Evolutionary conservation across 176 grass and related monocot genomes (phyloP), one percentile per base, ranked within the genome.

Genomic region (Raddia guianensis): DNA sequence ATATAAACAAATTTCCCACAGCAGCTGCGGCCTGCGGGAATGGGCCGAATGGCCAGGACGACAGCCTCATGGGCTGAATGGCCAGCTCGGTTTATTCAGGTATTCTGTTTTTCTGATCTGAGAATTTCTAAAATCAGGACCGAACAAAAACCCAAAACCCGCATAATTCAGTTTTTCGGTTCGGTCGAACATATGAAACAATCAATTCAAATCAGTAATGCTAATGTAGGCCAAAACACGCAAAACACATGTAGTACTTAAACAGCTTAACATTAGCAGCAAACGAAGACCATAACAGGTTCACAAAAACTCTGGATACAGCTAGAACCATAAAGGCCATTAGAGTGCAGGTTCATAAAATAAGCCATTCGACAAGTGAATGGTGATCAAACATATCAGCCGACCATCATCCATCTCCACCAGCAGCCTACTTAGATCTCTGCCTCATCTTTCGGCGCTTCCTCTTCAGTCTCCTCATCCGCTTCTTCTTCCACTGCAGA

Each of bases 371-470:
- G 44, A 76, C 73, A 61, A 73, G 77, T 19, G 2, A 80, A 48
- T 19, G 5, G 8, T 10, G 66, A 65, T 1, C 15, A 80, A 15
- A 51, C 45, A 50, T 0, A 46, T 64, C 77, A 2, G 3, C n/a
- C 0, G 45, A 18, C 19, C 9, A 11, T 4, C 73, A 59, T 50
- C 77, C 42, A 60, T 45, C 72, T 73, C 34, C 34, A 68, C 48
- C 35, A 63, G 73, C 45, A 70, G 79, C 79, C 42, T 93, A 97
- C 94, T 97, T 97, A 3, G 94, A 97, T 89, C 94, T 78, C 94
- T 97, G 91, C 83, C 94, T 91, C 94, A 97, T 97, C 91, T 93
- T 97, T 91, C 94, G 81, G 84, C 94, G 94, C 94, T 97, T 97
- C 89, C 94, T 97, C 89, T 97, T 97, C 68, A 97, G 78, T 68